Percentiles rank a stretch among this genome's conserved stretches.
These are phyloP conservation scores for Withania somnifera DNA, from an alignment of 305 asterid species.

Conservation along the genomic window DNA sequence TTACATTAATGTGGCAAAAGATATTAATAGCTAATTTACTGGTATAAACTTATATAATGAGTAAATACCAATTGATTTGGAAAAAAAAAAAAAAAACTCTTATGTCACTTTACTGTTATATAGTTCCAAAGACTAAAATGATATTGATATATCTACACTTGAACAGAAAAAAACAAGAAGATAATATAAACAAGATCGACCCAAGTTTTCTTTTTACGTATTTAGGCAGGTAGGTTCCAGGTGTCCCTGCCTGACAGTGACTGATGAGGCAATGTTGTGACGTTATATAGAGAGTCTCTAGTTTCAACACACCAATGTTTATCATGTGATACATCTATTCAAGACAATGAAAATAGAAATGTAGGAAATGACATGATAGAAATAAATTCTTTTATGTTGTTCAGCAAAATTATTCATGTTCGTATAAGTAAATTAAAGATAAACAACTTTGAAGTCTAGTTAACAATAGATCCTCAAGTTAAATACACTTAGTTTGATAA, in stretches of 20 bases:
- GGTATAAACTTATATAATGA: neutral
- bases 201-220: neutral
- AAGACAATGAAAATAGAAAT: neutral
- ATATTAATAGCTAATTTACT: neutral
- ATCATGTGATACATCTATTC: neutral
- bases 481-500: neutral
- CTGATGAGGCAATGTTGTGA: neutral
- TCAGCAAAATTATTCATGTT: neutral
- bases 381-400: no score
- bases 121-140: neutral
- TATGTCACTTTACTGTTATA: neutral
- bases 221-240: neutral
- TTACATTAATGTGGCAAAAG: neutral
- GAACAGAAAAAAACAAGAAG: neutral
- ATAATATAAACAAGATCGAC: neutral
- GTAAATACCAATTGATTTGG: neutral
- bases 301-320: neutral
- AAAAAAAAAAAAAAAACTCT: neutral
- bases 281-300: neutral
- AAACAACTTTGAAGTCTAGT: neutral
- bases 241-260: neutral
- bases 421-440: no score
- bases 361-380: neutral
- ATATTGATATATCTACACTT: neutral
- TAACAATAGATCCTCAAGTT: neutral